Evolutionary conservation across 345 rosid species (phyloP), one percentile per base, ranked within the genome.

Genomic region (Populus simonii): DNA sequence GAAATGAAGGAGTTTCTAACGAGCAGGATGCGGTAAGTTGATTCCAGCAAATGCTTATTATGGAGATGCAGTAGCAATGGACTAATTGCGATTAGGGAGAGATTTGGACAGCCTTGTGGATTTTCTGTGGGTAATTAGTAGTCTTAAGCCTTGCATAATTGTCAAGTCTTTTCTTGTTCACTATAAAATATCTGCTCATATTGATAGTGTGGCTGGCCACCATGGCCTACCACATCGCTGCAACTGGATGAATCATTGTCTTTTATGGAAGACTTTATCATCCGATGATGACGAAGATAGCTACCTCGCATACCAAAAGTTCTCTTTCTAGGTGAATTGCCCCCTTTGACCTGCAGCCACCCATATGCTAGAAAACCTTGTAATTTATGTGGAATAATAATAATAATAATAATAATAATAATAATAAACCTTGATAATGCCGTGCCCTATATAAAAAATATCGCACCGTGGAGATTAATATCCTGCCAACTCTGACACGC

Each of bases 1-100:
- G 38, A 77, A 81, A 79, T 77, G 59, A 49, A 76, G 45, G 59
- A n/a, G 76, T 35, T 76, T 29, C 59, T 73, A 31, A 49, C 31
- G 45, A 41, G 23, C 61, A 51, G 74, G 72, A 18, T 77, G 67
- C 16, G 77, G n/a, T 57, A 68, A 74, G 86, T 84, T 76, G 80
- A 57, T 51, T 36, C 66, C 81, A 70, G 81, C 82, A 29, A 61
- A 43, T 39, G 36, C 33, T 51, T 47, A 39, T 72, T 25, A 67
- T 62, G 49, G 68, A 66, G 68, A 27, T 27, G 38, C 15, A 80
- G 51, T 73, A 55, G 71, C 35, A 68, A 63, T 33, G 47, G 80
- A 70, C 53, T 66, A 70, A 27, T 31, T 43, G 29, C 72, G 84
- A 86, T 22, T 41, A 63, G 79, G 77, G 27, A 84, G 73, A 43